Conservation (phyloP, 2,329 filamentous ascomycete genomes). For the Bipolaris victoriae region DNA sequence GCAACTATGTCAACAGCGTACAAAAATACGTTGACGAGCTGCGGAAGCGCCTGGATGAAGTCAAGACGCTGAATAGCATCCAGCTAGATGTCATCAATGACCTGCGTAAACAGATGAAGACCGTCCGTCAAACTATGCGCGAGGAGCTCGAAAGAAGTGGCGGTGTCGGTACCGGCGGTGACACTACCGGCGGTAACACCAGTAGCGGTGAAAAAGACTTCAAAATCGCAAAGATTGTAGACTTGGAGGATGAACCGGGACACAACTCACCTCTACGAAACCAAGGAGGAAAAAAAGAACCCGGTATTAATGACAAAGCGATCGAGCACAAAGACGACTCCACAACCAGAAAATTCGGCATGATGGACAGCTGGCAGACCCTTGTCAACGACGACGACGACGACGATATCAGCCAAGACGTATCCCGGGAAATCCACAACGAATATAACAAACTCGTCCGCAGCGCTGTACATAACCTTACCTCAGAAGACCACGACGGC, state of each 20-base stretch:
- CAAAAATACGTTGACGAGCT: slow-evolving; percentile 34
- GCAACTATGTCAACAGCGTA: slow-evolving; percentile 36
- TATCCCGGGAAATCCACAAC: slow-evolving; percentile 6
- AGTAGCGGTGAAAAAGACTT: not conserved
- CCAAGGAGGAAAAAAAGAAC: not conserved
- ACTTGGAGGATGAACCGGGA: not conserved
- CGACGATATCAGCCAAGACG: slow-evolving; percentile 2
- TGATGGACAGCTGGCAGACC: slow-evolving; percentile 24
- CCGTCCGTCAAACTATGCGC: slow-evolving; percentile 23
- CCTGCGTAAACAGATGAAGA: slow-evolving; percentile 32
- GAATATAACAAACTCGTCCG: slow-evolving; percentile 8
- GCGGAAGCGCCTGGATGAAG: slow-evolving; percentile 41
- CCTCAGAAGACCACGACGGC: not conserved
- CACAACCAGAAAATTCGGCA: slow-evolving; percentile 11
- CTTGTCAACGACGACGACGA: slow-evolving; percentile 6
- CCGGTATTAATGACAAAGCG: not conserved
- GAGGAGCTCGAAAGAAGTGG: slow-evolving; percentile 6
- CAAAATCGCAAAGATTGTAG: slow-evolving; percentile 3
- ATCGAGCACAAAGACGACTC: not conserved
- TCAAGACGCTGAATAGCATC: slow-evolving; percentile 42
- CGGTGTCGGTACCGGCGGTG: not conserved
- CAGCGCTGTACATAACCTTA: slow-evolving; percentile 15
- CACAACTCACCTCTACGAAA: not conserved
- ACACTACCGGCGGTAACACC: not conserved
- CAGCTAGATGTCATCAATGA: slow-evolving; percentile 42